Evolutionary conservation across 2,329 filamentous ascomycete species (phyloP).

Genomic region (Cladosporium colombiae): DNA sequence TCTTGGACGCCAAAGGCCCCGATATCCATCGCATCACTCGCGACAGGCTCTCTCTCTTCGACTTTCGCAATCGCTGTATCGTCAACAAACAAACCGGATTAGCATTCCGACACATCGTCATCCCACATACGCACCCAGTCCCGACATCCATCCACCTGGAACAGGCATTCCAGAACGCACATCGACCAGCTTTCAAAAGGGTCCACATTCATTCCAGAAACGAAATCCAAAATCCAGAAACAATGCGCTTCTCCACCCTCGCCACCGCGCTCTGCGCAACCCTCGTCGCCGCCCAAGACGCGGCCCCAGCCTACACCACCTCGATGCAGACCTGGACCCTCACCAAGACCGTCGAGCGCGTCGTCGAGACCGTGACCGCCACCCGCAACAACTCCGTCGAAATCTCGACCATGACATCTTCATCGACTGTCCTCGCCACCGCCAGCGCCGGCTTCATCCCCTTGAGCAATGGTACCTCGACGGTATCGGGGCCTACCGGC

Average conservation of each 20-base stretch:
- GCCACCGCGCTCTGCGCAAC: constrained; percentile 25
- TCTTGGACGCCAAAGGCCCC: constrained; percentile 1
- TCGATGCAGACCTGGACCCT: constrained; percentile 30
- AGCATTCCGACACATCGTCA: constrained; percentile 19
- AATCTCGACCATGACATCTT: neutral
- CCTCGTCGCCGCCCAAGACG: constrained; percentile 20
- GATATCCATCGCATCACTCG: neutral
- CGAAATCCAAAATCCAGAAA: neutral
- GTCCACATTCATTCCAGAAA: constrained; percentile 1
- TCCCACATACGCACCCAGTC: constrained; percentile 7
- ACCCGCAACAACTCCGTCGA: constrained; percentile 23
- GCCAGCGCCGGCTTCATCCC: constrained; percentile 20
- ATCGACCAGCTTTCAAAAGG: neutral
- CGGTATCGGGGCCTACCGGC: constrained; percentile 12
- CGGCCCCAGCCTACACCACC: constrained; percentile 19
- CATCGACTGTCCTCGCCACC: neutral
- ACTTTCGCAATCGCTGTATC: neutral
- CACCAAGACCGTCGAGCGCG: constrained; percentile 32
- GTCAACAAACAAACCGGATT: constrained; percentile 20
- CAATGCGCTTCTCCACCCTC: constrained; percentile 32
- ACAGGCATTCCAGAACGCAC: constrained; percentile 12
- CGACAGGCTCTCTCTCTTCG: constrained; percentile 8
- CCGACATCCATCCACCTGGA: constrained; percentile 8
- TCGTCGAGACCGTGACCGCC: constrained; percentile 31
- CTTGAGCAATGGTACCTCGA: constrained; percentile 21